phyloP scores from a whole-genome alignment of 2,329 filamentous ascomycete genomes.

The Lasiodiplodia sp. region DNA sequence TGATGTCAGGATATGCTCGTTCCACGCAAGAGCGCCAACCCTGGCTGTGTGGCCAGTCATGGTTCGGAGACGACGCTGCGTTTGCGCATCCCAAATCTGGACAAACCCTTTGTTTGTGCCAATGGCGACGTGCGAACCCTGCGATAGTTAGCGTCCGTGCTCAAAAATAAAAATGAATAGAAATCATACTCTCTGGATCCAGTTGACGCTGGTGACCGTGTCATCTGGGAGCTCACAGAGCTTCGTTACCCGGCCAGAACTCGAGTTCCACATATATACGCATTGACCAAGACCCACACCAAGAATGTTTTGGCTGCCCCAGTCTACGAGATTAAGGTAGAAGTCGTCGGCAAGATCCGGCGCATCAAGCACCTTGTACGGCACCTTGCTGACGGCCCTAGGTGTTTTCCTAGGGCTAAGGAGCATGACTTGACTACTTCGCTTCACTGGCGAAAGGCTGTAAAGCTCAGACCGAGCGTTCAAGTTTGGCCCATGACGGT shows the following conservation, averaged over 20 bases:
- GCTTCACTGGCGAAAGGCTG: constrained; percentile 91
- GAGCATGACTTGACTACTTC: constrained; percentile 91
- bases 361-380: constrained; percentile 96
- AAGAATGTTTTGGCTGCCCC: constrained; percentile 93
- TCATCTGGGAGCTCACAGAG: constrained; percentile 93
- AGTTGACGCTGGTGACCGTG: constrained; percentile 93
- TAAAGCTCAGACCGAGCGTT: constrained; percentile 93
- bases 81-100: constrained; percentile 96
- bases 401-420: constrained; percentile 89
- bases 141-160: constrained; percentile 5
- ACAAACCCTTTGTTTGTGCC: constrained; percentile 94
- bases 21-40: constrained; percentile 95
- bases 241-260: constrained; percentile 88
- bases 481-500: constrained; percentile 84
- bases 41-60: constrained; percentile 97
- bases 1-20: constrained; percentile 95
- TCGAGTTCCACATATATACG: constrained; percentile 98
- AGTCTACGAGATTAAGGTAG: constrained; percentile 96
- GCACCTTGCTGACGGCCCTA: constrained; percentile 90
- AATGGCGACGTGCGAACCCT: constrained; percentile 92
- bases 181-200: constrained; percentile 81
- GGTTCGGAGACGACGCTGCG: constrained; percentile 81
- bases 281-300: constrained; percentile 91
- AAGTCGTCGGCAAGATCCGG: constrained; percentile 97
- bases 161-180: not conserved